These are phyloP conservation scores for Mallotus repandus DNA, from an alignment of 441 rosid species.

Conservation along the genomic window DNA sequence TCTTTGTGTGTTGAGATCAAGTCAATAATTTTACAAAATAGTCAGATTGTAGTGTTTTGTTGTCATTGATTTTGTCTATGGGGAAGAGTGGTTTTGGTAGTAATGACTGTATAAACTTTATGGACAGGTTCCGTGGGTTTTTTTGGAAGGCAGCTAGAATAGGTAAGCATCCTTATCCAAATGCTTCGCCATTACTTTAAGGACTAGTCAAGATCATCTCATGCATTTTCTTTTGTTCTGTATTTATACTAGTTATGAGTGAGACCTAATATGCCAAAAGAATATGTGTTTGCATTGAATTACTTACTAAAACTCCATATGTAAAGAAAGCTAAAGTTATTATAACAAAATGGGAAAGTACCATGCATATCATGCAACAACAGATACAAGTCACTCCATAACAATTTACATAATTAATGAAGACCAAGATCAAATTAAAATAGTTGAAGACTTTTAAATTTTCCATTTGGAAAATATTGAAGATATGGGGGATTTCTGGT, in stretches of 20 bases:
- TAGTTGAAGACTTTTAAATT: too few species aligned
- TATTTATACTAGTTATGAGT: background rate
- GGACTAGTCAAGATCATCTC: background rate
- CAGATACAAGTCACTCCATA: too few species aligned
- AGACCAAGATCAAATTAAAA: too few species aligned
- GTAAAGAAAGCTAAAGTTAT: background rate
- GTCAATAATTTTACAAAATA: constrained; percentile 5
- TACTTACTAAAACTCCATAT: background rate
- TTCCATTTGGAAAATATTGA: background rate
- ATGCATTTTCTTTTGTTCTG: background rate
- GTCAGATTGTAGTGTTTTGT: background rate
- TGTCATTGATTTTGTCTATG: background rate
- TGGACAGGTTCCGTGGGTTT: constrained; percentile 80
- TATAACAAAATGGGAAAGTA: too few species aligned
- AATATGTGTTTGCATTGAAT: background rate
- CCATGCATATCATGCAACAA: background rate
- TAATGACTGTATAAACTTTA: constrained; percentile 16
- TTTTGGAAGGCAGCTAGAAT: constrained; percentile 98
- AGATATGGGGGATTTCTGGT: background rate
- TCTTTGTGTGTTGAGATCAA: background rate
- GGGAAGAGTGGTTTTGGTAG: background rate
- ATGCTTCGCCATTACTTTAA: background rate
- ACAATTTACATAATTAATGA: background rate
- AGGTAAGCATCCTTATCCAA: constrained; percentile 43
- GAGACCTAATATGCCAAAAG: background rate